Conservation (phyloP, 345 rosid genomes). For the Eucalyptus albens region DNA sequence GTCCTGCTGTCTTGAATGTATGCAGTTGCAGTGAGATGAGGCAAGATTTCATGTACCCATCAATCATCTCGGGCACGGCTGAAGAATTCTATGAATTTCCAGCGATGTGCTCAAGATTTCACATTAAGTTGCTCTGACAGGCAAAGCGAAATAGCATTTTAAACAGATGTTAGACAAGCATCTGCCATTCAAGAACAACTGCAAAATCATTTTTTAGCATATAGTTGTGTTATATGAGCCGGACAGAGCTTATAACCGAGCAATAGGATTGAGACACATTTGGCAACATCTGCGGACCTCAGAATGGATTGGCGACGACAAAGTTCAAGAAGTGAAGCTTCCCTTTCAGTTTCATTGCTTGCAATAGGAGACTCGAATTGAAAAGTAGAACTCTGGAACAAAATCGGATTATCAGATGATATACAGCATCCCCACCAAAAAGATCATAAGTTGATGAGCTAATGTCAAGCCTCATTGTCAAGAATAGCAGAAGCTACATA, state of each 20-base stretch:
- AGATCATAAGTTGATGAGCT: background rate
- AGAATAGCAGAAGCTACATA: background rate
- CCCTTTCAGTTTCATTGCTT: background rate
- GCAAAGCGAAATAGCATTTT: too few species aligned
- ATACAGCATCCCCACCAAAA: background rate
- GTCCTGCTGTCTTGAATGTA: too few species aligned
- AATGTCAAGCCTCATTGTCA: background rate
- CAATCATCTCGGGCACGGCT: too few species aligned
- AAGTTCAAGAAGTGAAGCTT: background rate
- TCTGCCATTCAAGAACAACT: background rate
- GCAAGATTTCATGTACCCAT: too few species aligned
- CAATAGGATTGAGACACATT: background rate
- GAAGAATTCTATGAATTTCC: too few species aligned
- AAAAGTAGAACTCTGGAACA: background rate
- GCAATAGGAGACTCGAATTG: background rate
- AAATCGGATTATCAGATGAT: background rate
- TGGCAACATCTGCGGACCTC: background rate
- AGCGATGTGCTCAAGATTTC: too few species aligned
- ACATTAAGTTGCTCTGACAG: too few species aligned
- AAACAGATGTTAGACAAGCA: background rate
- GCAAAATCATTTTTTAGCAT: background rate
- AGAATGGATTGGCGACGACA: background rate
- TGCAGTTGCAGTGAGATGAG: too few species aligned
- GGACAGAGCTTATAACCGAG: background rate
- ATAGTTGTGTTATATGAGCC: background rate